Evolutionary conservation across 257 asterid genomes (phyloP).

Genomic region (Solanum rostratum): DNA sequence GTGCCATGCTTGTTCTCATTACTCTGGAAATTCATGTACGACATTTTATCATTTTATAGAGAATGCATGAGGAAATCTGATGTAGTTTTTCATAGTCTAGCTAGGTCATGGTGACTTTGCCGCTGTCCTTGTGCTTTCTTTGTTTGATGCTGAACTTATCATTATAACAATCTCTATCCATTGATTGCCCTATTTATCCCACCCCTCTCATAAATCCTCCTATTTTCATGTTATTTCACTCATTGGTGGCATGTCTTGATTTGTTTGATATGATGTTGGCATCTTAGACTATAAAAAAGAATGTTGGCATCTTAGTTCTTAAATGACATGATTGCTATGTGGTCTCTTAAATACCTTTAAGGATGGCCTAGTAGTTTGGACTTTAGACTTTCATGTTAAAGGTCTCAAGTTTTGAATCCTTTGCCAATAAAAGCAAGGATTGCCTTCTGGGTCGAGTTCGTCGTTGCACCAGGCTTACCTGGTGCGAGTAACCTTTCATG

Average conservation of each 20-base stretch:
- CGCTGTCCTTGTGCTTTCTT: background rate
- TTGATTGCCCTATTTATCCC: background rate
- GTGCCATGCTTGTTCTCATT: background rate
- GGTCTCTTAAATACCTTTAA: too few relatives aligned
- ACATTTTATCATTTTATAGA: background rate
- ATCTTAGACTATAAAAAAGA: background rate
- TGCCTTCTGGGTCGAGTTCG: too few relatives aligned
- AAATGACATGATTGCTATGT: background rate
- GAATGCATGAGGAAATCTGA: background rate
- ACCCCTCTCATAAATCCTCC: background rate
- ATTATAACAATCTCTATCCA: background rate
- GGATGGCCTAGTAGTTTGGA: too few relatives aligned
- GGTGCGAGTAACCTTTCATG: too few relatives aligned
- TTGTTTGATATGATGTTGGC: background rate
- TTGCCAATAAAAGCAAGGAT: too few relatives aligned
- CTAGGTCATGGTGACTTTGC: background rate
- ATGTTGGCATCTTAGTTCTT: background rate
- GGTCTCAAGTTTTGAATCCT: too few relatives aligned
- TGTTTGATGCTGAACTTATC: background rate
- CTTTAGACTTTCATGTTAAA: too few relatives aligned
- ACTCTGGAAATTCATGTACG: background rate
- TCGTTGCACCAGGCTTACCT: too few relatives aligned
- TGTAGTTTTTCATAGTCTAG: background rate
- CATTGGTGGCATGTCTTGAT: background rate
- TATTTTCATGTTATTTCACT: background rate